phyloP scores from a whole-genome alignment of 2,329 filamentous ascomycete species.

The Polychaeton citri region DNA sequence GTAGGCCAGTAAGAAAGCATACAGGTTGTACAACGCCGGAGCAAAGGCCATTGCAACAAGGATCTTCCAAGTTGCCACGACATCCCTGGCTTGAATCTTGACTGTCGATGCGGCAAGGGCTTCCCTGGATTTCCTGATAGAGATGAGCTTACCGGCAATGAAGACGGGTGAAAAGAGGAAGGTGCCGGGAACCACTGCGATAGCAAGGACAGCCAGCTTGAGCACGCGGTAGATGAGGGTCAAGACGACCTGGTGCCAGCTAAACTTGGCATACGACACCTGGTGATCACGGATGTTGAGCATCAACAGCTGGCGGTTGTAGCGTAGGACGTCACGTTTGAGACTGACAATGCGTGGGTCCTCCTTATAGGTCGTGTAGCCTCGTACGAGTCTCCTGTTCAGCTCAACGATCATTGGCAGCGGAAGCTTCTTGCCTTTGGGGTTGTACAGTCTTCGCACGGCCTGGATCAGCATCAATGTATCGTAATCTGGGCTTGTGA shows the following conservation, averaged over 20 bases:
- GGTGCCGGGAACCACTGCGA: slow-evolving; percentile 74
- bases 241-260: slow-evolving; percentile 59
- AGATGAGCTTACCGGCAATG: slow-evolving; percentile 70
- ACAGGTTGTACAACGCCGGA: slow-evolving; percentile 69
- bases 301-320: slow-evolving; percentile 76
- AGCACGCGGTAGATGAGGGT: slow-evolving; percentile 66
- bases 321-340: slow-evolving; percentile 62
- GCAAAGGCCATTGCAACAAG: slow-evolving; percentile 76
- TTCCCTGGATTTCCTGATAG: slow-evolving; percentile 66
- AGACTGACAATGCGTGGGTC: slow-evolving; percentile 70
- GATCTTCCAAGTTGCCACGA: slow-evolving; percentile 90
- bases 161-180: slow-evolving; percentile 83
- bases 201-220: slow-evolving; percentile 63
- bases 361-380: slow-evolving; percentile 85
- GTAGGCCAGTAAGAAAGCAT: slow-evolving; percentile 59
- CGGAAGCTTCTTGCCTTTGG: slow-evolving; percentile 84
- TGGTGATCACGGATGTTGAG: slow-evolving; percentile 88
- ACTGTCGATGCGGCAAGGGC: slow-evolving; percentile 76
- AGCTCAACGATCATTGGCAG: slow-evolving; percentile 87
- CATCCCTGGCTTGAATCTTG: slow-evolving; percentile 77
- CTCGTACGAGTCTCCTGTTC: slow-evolving; percentile 78
- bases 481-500: slow-evolving; percentile 86
- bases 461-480: slow-evolving; percentile 96
- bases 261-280: slow-evolving; percentile 80
- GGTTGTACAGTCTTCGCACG: slow-evolving; percentile 82